Conservation (phyloP, 2,329 filamentous ascomycete genomes). For the Sporothrix pseudoabietina region DNA sequence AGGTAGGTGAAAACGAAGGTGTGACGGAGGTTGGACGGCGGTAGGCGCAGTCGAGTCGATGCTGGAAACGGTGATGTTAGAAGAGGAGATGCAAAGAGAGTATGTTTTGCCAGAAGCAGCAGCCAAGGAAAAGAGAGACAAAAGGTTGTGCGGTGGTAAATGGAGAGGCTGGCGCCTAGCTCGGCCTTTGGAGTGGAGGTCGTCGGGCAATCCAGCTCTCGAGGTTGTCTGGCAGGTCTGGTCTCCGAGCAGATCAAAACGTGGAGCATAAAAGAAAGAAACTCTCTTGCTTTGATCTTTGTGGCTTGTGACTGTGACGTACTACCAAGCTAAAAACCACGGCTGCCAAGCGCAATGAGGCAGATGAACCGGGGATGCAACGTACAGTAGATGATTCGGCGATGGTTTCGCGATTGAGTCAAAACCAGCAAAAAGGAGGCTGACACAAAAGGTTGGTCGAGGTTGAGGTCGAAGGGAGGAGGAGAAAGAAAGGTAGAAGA, state of each 20-base stretch:
- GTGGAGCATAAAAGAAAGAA: background rate
- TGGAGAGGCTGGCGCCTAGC: slow-evolving; percentile 28
- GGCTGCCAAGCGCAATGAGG: background rate
- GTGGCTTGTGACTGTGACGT: background rate
- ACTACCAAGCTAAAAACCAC: background rate
- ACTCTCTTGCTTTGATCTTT: background rate
- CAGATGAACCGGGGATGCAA: slow-evolving; percentile 3
- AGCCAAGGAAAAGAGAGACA: background rate
- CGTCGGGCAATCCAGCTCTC: background rate
- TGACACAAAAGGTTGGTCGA: background rate
- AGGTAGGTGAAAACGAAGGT: background rate
- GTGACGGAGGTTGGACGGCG: background rate
- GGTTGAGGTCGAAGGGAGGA: slow-evolving; percentile 5
- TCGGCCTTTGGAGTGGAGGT: slow-evolving; percentile 2
- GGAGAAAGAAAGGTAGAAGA: background rate
- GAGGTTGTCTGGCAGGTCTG: background rate
- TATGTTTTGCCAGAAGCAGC: background rate
- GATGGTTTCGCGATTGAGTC: background rate
- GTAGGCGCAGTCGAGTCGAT: background rate
- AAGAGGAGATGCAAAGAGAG: background rate
- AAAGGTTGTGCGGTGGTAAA: slow-evolving; percentile 11
- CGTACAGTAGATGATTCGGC: slow-evolving; percentile 17
- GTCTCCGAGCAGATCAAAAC: background rate
- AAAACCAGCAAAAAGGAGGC: background rate
- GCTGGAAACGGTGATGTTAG: background rate